phyloP scores from a whole-genome alignment of 768 basidiomycete species.

The Tylopilus cervinicoccineus region DNA sequence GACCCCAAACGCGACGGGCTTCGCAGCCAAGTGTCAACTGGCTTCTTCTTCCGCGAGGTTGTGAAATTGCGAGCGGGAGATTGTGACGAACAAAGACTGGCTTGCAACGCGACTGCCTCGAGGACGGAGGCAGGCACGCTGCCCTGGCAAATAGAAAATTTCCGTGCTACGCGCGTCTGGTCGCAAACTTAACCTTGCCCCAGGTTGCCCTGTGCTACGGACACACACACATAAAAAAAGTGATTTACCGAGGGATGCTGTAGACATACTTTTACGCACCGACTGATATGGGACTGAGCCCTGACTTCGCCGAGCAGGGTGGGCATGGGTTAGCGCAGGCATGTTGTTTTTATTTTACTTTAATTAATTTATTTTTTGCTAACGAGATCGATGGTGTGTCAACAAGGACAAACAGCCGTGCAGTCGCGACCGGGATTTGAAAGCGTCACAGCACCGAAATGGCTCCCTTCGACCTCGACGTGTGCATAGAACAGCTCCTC shows the following conservation, averaged over 20 bases:
- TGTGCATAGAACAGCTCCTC: slow-evolving; percentile 87
- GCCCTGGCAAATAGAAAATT: slow-evolving; percentile 25
- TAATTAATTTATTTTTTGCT: slow-evolving; percentile 10
- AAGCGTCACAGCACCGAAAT: slow-evolving; percentile 15
- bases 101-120: slow-evolving; percentile 33
- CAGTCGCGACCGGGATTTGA: background rate
- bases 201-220: slow-evolving; percentile 15
- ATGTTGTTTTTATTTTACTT: slow-evolving; percentile 8
- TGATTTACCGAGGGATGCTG: slow-evolving; percentile 13
- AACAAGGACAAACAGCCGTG: slow-evolving; percentile 15
- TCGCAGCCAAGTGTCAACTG: slow-evolving; percentile 9
- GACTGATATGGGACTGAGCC: slow-evolving; percentile 9
- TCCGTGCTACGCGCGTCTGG: slow-evolving; percentile 24
- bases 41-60: slow-evolving; percentile 12
- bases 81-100: slow-evolving; percentile 15
- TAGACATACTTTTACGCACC: slow-evolving; percentile 15
- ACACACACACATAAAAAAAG: slow-evolving; percentile 1
- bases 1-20: slow-evolving; percentile 13
- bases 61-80: slow-evolving; percentile 12
- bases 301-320: slow-evolving; percentile 14
- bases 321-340: background rate
- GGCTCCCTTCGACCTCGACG: slow-evolving; percentile 89
- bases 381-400: slow-evolving; percentile 7
- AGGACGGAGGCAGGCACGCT: slow-evolving; percentile 28
- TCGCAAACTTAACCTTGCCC: slow-evolving; percentile 33